Conservation (phyloP, 192 early-diverging fungal species). For the Coemansia sp. region DNA sequence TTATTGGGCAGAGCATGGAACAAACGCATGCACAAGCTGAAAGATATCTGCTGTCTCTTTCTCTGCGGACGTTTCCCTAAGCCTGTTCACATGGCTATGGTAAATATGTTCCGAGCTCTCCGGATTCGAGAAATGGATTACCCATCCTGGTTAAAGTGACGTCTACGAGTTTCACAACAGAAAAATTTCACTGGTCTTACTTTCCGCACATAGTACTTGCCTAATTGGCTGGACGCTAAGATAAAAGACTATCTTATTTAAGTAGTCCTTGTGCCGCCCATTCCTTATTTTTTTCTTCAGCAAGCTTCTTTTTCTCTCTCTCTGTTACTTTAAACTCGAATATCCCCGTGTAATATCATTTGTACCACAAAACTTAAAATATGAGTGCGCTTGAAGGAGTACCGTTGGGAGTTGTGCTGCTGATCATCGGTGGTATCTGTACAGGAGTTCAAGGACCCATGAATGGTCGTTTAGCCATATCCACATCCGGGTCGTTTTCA, state of each 20-base stretch:
- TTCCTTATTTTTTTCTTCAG: not conserved
- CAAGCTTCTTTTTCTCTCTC: not conserved
- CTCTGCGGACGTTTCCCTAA: too few relatives aligned
- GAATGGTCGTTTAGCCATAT: conserved; percentile 48
- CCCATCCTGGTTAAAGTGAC: too few relatives aligned
- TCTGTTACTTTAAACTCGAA: not conserved
- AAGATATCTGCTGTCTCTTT: too few relatives aligned
- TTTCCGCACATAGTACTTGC: not conserved
- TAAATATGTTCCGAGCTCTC: too few relatives aligned
- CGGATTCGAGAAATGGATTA: too few relatives aligned
- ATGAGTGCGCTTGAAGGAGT: conserved; percentile 35
- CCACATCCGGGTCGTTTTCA: conserved; percentile 45
- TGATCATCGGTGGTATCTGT: conserved; percentile 51
- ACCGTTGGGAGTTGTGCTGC: conserved; percentile 39
- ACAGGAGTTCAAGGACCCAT: conserved; percentile 50
- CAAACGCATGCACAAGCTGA: too few relatives aligned
- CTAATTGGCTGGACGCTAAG: not conserved
- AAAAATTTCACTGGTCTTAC: too few relatives aligned
- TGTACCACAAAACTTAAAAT: conserved; percentile 1
- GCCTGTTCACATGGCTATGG: too few relatives aligned
- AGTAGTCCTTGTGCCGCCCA: not conserved
- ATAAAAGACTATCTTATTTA: not conserved
- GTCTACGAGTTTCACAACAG: too few relatives aligned
- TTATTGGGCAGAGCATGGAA: too few relatives aligned
- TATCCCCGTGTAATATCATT: conserved; percentile 9